phyloP scores from a whole-genome alignment of 2,329 filamentous ascomycete species.

The Cladosporium sp. region DNA sequence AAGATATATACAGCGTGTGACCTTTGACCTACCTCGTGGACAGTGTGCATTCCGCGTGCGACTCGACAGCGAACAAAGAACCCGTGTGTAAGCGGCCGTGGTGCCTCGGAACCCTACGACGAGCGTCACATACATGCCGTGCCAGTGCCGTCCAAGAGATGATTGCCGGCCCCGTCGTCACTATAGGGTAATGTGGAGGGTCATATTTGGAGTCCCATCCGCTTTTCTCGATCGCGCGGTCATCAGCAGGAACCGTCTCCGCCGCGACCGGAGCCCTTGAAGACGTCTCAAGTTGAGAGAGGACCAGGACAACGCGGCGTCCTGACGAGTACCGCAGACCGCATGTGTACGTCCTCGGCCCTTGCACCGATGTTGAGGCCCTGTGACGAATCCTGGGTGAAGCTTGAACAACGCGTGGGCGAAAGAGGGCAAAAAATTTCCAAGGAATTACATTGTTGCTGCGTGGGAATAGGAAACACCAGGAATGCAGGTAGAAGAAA shows the following conservation, averaged over 20 bases:
- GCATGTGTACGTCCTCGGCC: not conserved
- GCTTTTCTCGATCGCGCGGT: too few relatives aligned
- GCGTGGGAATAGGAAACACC: not conserved
- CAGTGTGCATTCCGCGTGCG: not conserved
- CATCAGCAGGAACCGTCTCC: not conserved
- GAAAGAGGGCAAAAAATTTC: not conserved
- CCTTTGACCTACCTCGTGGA: not conserved
- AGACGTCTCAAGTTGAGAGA: not conserved
- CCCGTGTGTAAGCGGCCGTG: not conserved
- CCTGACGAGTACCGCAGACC: slow-evolving; percentile 7
- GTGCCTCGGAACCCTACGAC: too few relatives aligned
- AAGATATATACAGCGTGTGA: not conserved
- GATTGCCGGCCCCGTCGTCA: not conserved
- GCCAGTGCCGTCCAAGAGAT: not conserved
- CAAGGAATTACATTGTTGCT: too few relatives aligned
- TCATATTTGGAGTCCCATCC: not conserved
- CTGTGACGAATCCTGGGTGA: not conserved
- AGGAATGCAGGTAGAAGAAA: not conserved
- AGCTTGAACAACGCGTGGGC: not conserved
- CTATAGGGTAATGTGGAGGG: not conserved
- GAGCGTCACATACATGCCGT: too few relatives aligned
- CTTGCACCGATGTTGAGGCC: not conserved
- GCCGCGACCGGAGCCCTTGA: not conserved
- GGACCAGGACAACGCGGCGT: slow-evolving; percentile 8
- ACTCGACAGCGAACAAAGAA: not conserved